phyloP scores from a whole-genome alignment of 768 basidiomycete species.

The Podaxis carcinomalis region DNA sequence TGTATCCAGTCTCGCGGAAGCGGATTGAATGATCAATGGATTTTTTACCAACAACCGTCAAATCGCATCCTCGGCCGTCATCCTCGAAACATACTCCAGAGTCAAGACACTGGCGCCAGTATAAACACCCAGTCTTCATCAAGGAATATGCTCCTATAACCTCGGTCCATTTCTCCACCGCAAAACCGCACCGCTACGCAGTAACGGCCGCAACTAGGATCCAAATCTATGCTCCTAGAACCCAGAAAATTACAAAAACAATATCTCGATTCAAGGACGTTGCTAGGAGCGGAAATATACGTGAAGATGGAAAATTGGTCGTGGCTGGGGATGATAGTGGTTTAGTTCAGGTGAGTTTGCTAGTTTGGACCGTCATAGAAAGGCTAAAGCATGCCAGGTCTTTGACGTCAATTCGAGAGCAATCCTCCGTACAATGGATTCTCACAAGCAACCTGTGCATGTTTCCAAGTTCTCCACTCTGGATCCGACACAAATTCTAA shows the following conservation, averaged over 20 bases:
- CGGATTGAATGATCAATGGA: constrained; percentile 45
- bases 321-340: constrained; percentile 96
- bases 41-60: constrained; percentile 74
- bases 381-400: constrained; percentile 41
- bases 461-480: constrained; percentile 87
- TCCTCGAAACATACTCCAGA: constrained; percentile 63
- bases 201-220: constrained; percentile 93
- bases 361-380: not conserved
- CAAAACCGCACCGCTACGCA: constrained; percentile 90
- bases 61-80: constrained; percentile 50
- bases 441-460: constrained; percentile 96
- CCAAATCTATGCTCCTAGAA: constrained; percentile 93
- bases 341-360: constrained; percentile 59
- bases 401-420: constrained; percentile 94
- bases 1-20: not conserved
- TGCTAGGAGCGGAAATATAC: constrained; percentile 83
- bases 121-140: constrained; percentile 88
- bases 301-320: constrained; percentile 90
- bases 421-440: constrained; percentile 86
- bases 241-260: constrained; percentile 94
- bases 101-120: constrained; percentile 83
- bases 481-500: constrained; percentile 79
- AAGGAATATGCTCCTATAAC: constrained; percentile 98
- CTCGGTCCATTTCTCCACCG: constrained; percentile 84
- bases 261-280: constrained; percentile 97